Evolutionary conservation across 2,329 filamentous ascomycete genomes (phyloP).

Genomic region (Aspergillus versicolor): DNA sequence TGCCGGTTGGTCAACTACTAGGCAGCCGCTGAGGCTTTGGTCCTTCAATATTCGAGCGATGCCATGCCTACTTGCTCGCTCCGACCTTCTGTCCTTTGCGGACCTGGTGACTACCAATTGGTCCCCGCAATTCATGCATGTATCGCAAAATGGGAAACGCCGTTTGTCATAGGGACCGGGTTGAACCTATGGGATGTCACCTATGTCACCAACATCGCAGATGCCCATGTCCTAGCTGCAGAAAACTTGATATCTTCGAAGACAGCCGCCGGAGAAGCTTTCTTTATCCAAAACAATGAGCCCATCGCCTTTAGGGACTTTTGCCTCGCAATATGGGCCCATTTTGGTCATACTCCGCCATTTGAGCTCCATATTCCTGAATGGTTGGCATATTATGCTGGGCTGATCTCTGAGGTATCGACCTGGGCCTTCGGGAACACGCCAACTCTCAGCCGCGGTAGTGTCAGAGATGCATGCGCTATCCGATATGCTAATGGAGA

Average conservation of each 20-base stretch:
- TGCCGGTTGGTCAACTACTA: constrained; percentile 22
- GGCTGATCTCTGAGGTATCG: constrained; percentile 46
- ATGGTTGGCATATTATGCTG: constrained; percentile 49
- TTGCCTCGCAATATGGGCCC: constrained; percentile 44
- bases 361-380: constrained; percentile 51
- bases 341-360: constrained; percentile 51
- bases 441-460: constrained; percentile 52
- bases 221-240: constrained; percentile 46
- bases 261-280: constrained; percentile 45
- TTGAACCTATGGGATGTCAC: constrained; percentile 46
- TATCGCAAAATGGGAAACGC: constrained; percentile 44
- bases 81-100: constrained; percentile 45
- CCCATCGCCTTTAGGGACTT: constrained; percentile 47
- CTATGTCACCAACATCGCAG: constrained; percentile 45
- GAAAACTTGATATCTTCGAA: constrained; percentile 42
- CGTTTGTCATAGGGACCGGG: constrained; percentile 42
- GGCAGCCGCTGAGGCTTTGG: constrained; percentile 43
- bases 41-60: constrained; percentile 36
- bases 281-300: constrained; percentile 50
- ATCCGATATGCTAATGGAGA: constrained; percentile 54
- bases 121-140: constrained; percentile 45
- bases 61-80: constrained; percentile 41
- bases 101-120: constrained; percentile 44
- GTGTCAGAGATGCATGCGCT: constrained; percentile 55
- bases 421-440: constrained; percentile 49